phyloP scores from a whole-genome alignment of 306 rosid genomes.

The Amphicarpaea edgeworthii region DNA sequence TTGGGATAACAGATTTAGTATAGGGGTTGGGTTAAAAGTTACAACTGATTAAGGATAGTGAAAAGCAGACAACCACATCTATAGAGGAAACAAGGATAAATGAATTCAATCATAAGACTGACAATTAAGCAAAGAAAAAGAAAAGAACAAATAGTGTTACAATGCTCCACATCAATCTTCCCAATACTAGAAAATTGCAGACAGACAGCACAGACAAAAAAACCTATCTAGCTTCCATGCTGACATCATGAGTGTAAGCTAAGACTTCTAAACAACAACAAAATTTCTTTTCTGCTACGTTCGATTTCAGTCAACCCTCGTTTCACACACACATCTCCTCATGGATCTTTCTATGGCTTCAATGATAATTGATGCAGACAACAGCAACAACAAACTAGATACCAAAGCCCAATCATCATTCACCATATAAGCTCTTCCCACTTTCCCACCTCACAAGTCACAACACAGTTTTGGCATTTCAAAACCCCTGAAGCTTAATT shows the following conservation, averaged over 20 bases:
- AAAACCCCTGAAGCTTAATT: constrained; percentile 10
- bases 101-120: constrained; percentile 19
- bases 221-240: constrained; percentile 4
- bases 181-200: neutral
- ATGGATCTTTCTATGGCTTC: constrained; percentile 12
- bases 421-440: neutral
- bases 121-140: neutral
- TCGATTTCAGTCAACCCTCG: neutral
- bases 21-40: constrained; percentile 2
- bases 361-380: neutral
- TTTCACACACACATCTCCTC: constrained; percentile 28
- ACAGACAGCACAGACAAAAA: constrained; percentile 2
- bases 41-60: constrained; percentile 3
- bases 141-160: neutral
- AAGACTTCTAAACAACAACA: constrained; percentile 1
- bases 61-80: constrained; percentile 11
- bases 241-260: neutral
- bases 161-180: neutral
- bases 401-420: neutral
- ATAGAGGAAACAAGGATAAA: neutral
- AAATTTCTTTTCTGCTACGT: neutral
- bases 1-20: neutral
- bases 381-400: constrained; percentile 32
- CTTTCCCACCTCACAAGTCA: neutral
- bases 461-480: neutral